Evolutionary conservation across 2,329 filamentous ascomycete species (phyloP), one percentile per base, ranked within the genome.

Genomic region (Phaeosphaeria sp.): DNA sequence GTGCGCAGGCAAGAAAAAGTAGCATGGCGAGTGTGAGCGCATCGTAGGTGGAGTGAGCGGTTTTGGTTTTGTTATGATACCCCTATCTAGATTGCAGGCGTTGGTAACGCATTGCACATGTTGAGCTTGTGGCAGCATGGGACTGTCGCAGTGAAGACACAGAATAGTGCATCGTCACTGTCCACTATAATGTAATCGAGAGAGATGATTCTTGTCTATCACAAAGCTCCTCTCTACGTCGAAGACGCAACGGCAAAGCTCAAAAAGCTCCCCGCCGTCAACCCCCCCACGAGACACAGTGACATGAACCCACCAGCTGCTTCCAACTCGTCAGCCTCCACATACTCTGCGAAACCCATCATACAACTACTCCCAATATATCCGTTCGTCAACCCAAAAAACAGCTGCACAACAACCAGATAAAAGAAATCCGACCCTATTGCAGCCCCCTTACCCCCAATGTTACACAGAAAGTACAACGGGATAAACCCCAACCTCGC

Each of bases 281-380:
- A 79, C 0, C 95, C 95, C 5, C 86, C 87, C 18, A 97, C 91
- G n/a, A 98, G 85, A 75, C 90, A 92, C 62, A 97, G 77, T 3
- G 91, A 90, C 95, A 99, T 98, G 75, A 98, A 98, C 1, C 90
- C 92, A 47, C 94, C 95, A 0, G 93, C 89, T 6, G 92, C 93
- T 79, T 97, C 93, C 33, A 90, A 84, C 80, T 99, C 94, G 10
- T 89, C 87, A 1, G 89, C 86, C 3, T 89, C 89, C 0, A 98
- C 93, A 86, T 89, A 94, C 65, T 91, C 87, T 0, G 85, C 87
- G 0, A 93, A 90, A 0, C 90, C 90, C 87, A 98, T 96, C 93
- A 99, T 98, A 76, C 90, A 92, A 66, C 86, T 90, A 55, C 90
- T 92, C 27, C 91, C 90, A 15, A 99, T 77, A 83, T 90, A 98